These are phyloP conservation scores for Penicillium crystallinum DNA, from an alignment of 495 filamentous ascomycete genomes.

Conservation along the genomic window DNA sequence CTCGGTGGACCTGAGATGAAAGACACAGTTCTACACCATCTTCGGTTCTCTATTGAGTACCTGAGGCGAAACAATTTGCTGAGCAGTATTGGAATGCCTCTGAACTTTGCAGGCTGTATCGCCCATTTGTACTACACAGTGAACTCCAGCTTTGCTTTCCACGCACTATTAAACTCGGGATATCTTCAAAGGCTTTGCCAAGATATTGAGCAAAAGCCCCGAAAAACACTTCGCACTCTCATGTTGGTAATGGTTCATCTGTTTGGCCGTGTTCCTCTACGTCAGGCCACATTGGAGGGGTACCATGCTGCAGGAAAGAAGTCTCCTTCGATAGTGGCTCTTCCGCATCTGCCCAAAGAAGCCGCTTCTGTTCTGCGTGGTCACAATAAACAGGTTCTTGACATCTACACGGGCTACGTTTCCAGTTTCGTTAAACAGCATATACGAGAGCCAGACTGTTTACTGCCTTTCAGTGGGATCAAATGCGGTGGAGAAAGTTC, in stretches of 20 bases:
- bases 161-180: constrained; percentile 61
- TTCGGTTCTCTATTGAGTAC: constrained; percentile 78
- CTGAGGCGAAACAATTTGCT: constrained; percentile 63
- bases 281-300: constrained; percentile 36
- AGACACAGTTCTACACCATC: constrained; percentile 64
- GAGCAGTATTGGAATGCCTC: constrained; percentile 50
- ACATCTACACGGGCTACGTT: constrained; percentile 63
- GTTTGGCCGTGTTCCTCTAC: constrained; percentile 53
- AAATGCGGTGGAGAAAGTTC: background rate
- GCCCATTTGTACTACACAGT: constrained; percentile 71
- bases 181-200: constrained; percentile 62
- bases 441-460: constrained; percentile 42
- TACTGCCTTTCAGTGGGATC: constrained; percentile 54
- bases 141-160: constrained; percentile 67
- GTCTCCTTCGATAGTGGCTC: constrained; percentile 54
- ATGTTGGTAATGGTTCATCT: constrained; percentile 66
- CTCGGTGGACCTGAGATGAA: constrained; percentile 58
- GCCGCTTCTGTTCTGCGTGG: constrained; percentile 49
- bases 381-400: constrained; percentile 60
- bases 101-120: constrained; percentile 64
- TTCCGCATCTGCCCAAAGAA: constrained; percentile 54
- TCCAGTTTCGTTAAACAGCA: constrained; percentile 62
- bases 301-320: constrained; percentile 38
- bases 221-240: constrained; percentile 40
- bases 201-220: constrained; percentile 33